Evolutionary conservation across 805 yeast species (phyloP), one percentile per base, ranked within the genome.

Genomic region (Candida silvicultrix): DNA sequence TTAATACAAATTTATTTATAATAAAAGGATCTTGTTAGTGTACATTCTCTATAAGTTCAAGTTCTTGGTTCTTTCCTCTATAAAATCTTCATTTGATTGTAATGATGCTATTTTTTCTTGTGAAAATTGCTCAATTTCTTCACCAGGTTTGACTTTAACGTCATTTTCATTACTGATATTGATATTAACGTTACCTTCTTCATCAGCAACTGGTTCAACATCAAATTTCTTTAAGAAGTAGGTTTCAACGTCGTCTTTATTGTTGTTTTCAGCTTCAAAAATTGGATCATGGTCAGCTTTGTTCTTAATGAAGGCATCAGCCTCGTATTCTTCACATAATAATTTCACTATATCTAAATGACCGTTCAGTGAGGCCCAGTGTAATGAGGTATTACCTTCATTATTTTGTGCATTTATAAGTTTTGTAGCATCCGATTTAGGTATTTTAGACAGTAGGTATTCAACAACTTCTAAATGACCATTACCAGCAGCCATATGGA

Each of bases 401-500:
- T 79, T 85, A 61, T 94, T 94, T 45, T 70, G 73, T 18, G 65
- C 58, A 49, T 78, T 75, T 18, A 80, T 73, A 37, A 77, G 64
- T 15, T 54, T 51, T n/a, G 61, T 64, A 15, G 79, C 78, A 10
- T 79, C 74, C 8, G 63, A 67, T 29, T 69, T 63, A 1, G 74
- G 57, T 5, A 81, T 47, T 25, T 79, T 58, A 0, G 76, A 67
- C 29, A 89, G 59, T 22, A 89, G 63, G 55, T 75, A 85, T 56
- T 76, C 66, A 22, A 86, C 77, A 4, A 82, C 79, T 28, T 82
- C 89, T 5, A 69, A 52, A 62, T 92, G 95, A 1, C 97, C 99
- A 66, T 94, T 94, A 23, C 95, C 99, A 21, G 95, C 82, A 0
- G 98, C 97, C 90, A 88, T 87, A 62, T 94, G 99, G 42, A 94